Conservation (phyloP, 2,329 filamentous ascomycete species). For the Ascochyta pisi region DNA sequence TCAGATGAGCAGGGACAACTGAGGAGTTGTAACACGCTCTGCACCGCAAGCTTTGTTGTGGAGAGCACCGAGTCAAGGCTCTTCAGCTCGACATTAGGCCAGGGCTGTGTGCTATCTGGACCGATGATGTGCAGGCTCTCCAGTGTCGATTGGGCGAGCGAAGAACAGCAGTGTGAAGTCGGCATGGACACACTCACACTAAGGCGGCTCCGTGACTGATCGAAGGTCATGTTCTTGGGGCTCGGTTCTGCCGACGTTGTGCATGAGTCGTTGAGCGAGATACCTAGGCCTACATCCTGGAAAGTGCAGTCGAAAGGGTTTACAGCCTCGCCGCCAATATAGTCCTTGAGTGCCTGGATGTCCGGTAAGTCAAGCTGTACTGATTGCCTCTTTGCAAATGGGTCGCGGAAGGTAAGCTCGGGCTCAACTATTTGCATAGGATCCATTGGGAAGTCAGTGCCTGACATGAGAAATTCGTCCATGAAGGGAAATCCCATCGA, state of each 20-base stretch:
- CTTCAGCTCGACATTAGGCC: conserved; percentile 27
- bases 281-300: conserved; percentile 23
- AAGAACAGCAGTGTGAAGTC: conserved; percentile 40
- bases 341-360: conserved; percentile 38
- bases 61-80: conserved; percentile 39
- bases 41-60: conserved; percentile 34
- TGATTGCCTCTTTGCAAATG: conserved; percentile 36
- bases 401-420: conserved; percentile 35
- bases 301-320: conserved; percentile 34
- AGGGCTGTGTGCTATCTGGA: conserved; percentile 22
- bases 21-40: conserved; percentile 39
- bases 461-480: conserved; percentile 30
- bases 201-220: conserved; percentile 20
- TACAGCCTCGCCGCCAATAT: conserved; percentile 30
- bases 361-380: conserved; percentile 33
- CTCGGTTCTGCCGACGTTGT: conserved; percentile 15
- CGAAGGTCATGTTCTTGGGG: conserved; percentile 26
- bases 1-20: conserved; percentile 41
- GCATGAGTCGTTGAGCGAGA: conserved; percentile 21
- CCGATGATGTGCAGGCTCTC: conserved; percentile 38
- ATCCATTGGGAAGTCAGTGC: conserved; percentile 22
- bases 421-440: conserved; percentile 28
- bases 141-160: conserved; percentile 39
- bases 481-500: conserved; percentile 31
- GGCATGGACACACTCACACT: conserved; percentile 29